phyloP scores from a whole-genome alignment of 2,329 filamentous ascomycete genomes.

The Clarireedia homoeocarpa region DNA sequence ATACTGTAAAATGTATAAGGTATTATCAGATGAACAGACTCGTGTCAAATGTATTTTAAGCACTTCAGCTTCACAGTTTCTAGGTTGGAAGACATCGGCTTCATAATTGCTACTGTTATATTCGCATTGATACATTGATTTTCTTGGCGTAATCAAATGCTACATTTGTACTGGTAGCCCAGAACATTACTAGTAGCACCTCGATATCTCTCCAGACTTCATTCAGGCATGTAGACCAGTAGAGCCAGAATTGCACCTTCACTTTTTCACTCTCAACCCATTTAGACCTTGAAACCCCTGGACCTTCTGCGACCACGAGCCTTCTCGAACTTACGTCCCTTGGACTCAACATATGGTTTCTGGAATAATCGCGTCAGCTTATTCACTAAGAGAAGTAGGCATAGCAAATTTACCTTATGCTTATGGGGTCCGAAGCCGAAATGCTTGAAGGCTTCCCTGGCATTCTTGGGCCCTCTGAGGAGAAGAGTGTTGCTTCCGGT shows the following conservation, averaged over 20 bases:
- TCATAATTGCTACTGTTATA: constrained; percentile 8
- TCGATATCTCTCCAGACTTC: constrained; percentile 6
- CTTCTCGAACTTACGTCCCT: constrained; percentile 99
- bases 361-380: constrained; percentile 37
- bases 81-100: neutral
- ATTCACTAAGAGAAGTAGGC: neutral
- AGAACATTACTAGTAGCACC: constrained; percentile 2
- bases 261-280: constrained; percentile 12
- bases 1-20: neutral
- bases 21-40: neutral
- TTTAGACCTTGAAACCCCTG: constrained; percentile 99
- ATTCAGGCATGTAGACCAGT: constrained; percentile 15
- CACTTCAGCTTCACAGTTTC: no score
- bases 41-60: no score
- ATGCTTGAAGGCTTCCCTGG: constrained; percentile 97
- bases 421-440: constrained; percentile 98
- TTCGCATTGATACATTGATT: constrained; percentile 8
- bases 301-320: constrained; percentile 98
- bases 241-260: constrained; percentile 20
- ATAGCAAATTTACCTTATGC: constrained; percentile 69
- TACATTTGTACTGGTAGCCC: neutral
- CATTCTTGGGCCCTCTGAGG: constrained; percentile 96
- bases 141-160: constrained; percentile 9
- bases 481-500: constrained; percentile 96
- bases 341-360: constrained; percentile 97